A percentile compares a stretch with the other conserved stretches of the same genome.
phyloP scores from a whole-genome alignment of 2,329 filamentous ascomycete genomes.

The Westerdykella aurantiaca region DNA sequence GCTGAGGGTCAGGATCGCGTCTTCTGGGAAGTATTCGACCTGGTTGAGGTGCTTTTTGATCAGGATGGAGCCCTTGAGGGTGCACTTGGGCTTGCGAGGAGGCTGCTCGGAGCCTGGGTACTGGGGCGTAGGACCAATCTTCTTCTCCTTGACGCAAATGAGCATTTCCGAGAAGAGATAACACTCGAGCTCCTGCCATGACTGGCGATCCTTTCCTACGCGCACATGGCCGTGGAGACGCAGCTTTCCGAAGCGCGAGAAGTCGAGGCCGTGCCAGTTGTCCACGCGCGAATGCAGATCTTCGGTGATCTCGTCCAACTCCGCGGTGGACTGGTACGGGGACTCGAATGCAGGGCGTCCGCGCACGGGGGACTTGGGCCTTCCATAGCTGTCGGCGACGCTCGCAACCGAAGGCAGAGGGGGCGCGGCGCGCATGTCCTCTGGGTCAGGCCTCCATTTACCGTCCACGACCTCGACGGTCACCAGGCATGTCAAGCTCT shows the following conservation, averaged over 20 bases:
- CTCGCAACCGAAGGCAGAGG: slow-evolving; percentile 46
- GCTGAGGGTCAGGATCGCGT: slow-evolving; percentile 79
- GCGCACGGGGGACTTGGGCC: slow-evolving; percentile 55
- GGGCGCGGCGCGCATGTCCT: slow-evolving; percentile 60
- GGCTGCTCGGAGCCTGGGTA: slow-evolving; percentile 56
- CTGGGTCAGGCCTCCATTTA: slow-evolving; percentile 81
- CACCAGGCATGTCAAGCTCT: slow-evolving; percentile 87
- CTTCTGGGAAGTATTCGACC: slow-evolving; percentile 67
- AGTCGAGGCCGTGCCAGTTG: slow-evolving; percentile 97
- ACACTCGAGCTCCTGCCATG: slow-evolving; percentile 97
- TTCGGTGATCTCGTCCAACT: slow-evolving; percentile 79
- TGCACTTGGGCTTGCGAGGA: slow-evolving; percentile 67
- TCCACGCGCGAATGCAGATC: slow-evolving; percentile 82
- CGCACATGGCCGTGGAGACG: slow-evolving; percentile 82
- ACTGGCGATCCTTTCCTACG: slow-evolving; percentile 91
- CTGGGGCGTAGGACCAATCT: slow-evolving; percentile 54
- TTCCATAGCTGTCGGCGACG: slow-evolving; percentile 41
- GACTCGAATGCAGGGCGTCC: slow-evolving; percentile 39
- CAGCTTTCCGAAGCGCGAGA: slow-evolving; percentile 86
- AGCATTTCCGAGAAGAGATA: slow-evolving; percentile 98
- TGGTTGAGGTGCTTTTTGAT: slow-evolving; percentile 97
- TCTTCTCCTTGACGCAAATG: slow-evolving; percentile 98
- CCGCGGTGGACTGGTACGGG: slow-evolving; percentile 69
- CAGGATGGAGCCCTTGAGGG: slow-evolving; percentile 91
- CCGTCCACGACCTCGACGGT: slow-evolving; percentile 90